These are phyloP conservation scores for Skeletonema costatum DNA, from an alignment of 108 stramenopile genomes.

Conservation along the genomic window DNA sequence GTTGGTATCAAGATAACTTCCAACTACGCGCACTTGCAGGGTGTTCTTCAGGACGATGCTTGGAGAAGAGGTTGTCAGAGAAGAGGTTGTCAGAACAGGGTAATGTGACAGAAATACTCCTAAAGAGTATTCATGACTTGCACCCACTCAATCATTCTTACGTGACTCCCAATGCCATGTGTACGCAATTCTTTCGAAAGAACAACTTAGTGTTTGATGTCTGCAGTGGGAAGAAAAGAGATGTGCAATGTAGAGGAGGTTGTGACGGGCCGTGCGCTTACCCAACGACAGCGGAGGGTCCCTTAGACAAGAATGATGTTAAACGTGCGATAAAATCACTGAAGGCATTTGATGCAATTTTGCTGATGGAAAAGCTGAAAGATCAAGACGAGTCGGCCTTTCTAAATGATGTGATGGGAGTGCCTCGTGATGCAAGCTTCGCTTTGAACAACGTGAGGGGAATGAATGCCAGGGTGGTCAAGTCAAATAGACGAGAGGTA, in stretches of 20 bases:
- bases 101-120: neutral
- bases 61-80: neutral
- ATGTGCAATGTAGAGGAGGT: conserved; percentile 7
- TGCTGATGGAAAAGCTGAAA: conserved; percentile 24
- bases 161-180: neutral
- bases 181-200: conserved; percentile 23
- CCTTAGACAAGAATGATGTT: conserved; percentile 10
- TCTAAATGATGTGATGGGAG: conserved; percentile 34
- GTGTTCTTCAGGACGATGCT: conserved; percentile 21
- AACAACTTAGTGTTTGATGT: neutral
- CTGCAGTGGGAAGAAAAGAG: conserved; percentile 5
- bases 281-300: conserved; percentile 25
- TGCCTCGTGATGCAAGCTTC: conserved; percentile 32
- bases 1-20: conserved; percentile 32
- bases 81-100: neutral
- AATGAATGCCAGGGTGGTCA: conserved; percentile 13
- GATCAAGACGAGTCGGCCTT: conserved; percentile 22
- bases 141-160: conserved; percentile 19
- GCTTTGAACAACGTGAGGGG: conserved; percentile 2
- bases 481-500: conserved; percentile 21
- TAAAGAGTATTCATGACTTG: neutral
- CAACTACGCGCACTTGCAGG: conserved; percentile 34
- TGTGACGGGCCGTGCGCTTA: conserved; percentile 40
- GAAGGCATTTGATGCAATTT: conserved; percentile 21
- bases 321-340: conserved; percentile 15